phyloP scores from a whole-genome alignment of 2,329 filamentous ascomycete genomes.

The Fonsecaea multimorphosa region DNA sequence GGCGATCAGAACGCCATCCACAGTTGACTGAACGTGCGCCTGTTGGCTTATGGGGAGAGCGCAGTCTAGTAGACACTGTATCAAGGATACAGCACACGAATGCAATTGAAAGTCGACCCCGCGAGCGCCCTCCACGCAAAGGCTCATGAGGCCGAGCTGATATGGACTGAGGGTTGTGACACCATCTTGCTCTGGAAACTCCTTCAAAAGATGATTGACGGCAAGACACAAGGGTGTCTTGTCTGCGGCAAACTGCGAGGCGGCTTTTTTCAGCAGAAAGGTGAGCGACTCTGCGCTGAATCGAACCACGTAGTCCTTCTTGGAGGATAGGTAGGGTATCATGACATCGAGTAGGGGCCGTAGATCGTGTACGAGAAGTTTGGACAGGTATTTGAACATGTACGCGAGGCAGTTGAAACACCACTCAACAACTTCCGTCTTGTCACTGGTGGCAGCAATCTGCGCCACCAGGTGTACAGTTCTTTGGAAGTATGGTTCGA shows the following conservation, averaged over 20 bases:
- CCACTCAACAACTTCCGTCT: slow-evolving; percentile 94
- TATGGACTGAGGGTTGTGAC: slow-evolving; percentile 62
- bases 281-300: slow-evolving; percentile 96
- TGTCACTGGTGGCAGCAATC: slow-evolving; percentile 76
- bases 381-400: slow-evolving; percentile 95
- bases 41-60: slow-evolving; percentile 52
- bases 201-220: slow-evolving; percentile 72
- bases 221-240: slow-evolving; percentile 70
- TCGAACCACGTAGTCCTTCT: slow-evolving; percentile 84
- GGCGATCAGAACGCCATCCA: slow-evolving; percentile 78
- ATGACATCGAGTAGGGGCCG: slow-evolving; percentile 83
- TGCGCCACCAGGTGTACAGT: slow-evolving; percentile 76
- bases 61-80: slow-evolving; percentile 57
- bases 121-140: slow-evolving; percentile 82
- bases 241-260: slow-evolving; percentile 75
- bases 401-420: slow-evolving; percentile 93
- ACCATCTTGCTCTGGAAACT: slow-evolving; percentile 48
- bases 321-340: slow-evolving; percentile 76
- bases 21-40: slow-evolving; percentile 52
- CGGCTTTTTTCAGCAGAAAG: slow-evolving; percentile 89
- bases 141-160: slow-evolving; percentile 85
- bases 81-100: slow-evolving; percentile 61
- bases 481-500: slow-evolving; percentile 84
- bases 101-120: slow-evolving; percentile 65
- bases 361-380: slow-evolving; percentile 82